A percentile compares a stretch with the other conserved stretches of the same genome.
These are phyloP conservation scores for Ogataea populi-albae DNA, from an alignment of 805 yeast species.

Conservation along the genomic window DNA sequence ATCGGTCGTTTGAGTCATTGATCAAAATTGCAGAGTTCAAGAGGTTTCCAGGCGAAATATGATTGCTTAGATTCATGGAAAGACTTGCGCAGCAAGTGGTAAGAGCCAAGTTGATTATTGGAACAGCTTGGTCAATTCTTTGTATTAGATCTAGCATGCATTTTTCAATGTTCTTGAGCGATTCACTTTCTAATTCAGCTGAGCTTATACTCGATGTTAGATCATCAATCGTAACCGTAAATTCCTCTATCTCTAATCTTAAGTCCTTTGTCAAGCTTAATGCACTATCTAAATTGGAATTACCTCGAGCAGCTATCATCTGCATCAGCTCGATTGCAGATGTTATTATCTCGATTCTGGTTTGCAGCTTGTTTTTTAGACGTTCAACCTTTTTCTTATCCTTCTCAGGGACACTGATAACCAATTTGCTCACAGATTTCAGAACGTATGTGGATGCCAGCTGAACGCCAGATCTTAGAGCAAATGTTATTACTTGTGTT, in stretches of 20 bases:
- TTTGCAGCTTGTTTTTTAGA: conserved; percentile 45
- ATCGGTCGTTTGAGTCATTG: conserved; percentile 35
- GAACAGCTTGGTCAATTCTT: conserved; percentile 66
- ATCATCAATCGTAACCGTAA: conserved; percentile 47
- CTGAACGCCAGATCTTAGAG: conserved; percentile 71
- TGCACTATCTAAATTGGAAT: conserved; percentile 54
- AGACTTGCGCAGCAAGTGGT: conserved; percentile 67
- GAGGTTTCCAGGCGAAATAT: conserved; percentile 61
- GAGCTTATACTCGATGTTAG: conserved; percentile 33
- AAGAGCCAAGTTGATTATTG: conserved; percentile 61
- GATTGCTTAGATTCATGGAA: conserved; percentile 41
- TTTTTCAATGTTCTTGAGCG: conserved; percentile 45
- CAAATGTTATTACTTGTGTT: conserved; percentile 75
- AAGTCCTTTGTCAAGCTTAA: conserved; percentile 52
- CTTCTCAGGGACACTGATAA: conserved; percentile 52
- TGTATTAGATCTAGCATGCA: conserved; percentile 46
- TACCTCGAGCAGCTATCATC: conserved; percentile 60
- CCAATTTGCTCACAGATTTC: conserved; percentile 54
- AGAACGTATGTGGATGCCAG: conserved; percentile 73
- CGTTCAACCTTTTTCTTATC: conserved; percentile 45
- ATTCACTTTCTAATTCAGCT: conserved; percentile 19
- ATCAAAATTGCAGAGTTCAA: conserved; percentile 58
- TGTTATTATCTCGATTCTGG: conserved; percentile 58
- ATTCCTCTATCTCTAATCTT: conserved; percentile 54
- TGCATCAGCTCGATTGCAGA: conserved; percentile 67